Base-by-base conservation (phyloP, 768 basidiomycete species). In the Scleroderma citrinum region DNA sequence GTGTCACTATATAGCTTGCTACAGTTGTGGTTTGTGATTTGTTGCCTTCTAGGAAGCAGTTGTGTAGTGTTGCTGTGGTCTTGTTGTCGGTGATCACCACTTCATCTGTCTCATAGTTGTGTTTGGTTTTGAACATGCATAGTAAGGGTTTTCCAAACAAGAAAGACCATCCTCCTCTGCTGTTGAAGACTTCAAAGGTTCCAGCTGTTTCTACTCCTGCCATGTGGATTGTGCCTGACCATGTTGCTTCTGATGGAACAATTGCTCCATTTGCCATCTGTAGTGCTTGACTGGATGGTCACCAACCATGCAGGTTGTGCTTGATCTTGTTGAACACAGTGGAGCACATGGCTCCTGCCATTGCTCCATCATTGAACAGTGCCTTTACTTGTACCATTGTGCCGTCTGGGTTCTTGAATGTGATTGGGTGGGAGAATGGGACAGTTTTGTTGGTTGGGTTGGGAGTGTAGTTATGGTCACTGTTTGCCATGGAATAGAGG, bases 191-290 rank as follows among this genome's bases (percentile, higher is more conserved):
- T n/a, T 38, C 17, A 3, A 38, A 38, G n/a, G 37, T 38, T n/a
- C 37, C 37, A 24, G 30, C n/a, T 6, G 16, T 17, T 23, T 35
- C 23, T 0, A 13, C 13, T 8, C 36, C 23, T 16, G 36, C n/a
- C 7, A 31, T 14, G 13, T 2, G 7, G 38, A 48, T 34, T 2
- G 7, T n/a, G 2, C 55, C 55, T 6, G 16, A 17, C 59, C 56
- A 57, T 0, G 10, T 20, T 6, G 49, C 57, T 16, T 49, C 13
- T 7, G 55, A 52, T 13, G 43, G 43, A 2, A 50, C 46, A 0
- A 55, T 17, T 0, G 29, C 11, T 0, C 69, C 65, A 50, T 67
- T 60, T 14, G 69, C 71, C 70, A 72, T 69, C 2, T 59, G 37
- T 6, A 72, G 51, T 1, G 36, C 36, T 17, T 37, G 36, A 5